Base-by-base conservation (phyloP, 1,284 basidiomycete species). In the Xerocomus amazonicus region DNA sequence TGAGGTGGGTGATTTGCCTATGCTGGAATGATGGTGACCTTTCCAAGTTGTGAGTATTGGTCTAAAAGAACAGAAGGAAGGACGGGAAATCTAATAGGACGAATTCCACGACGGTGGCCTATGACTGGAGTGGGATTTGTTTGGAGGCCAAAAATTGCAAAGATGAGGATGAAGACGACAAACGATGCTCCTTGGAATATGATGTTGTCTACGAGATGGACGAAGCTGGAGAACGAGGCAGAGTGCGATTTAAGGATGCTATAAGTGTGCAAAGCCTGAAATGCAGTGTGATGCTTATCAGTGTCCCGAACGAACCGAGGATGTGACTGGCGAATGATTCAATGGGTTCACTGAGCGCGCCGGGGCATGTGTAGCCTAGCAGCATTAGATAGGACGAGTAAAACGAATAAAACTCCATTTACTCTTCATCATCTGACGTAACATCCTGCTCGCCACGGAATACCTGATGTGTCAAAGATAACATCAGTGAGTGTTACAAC, bases 61-160 rank as follows among this genome's bases (percentile, higher is more conserved):
- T 14, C 3, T 0, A 9, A 17, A 28, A 9, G 2, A 16, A 27
- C 12, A 38, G 2, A 8, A 32, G 33, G 7, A 62, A 57, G 23
- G 60, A 63, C 34, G 59, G 49, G 38, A 63, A 61, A 26, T 62
- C 63, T 0, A 61, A 63, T 8, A 60, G 55, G 2, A 60, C 37
- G 10, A 63, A 60, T 48, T 59, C 61, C 23, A 38, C 57, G 6
- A 60, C 57, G 4, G 50, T 47, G 50, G 1, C 59, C 59, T 16
- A 61, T 44, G 14, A 42, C 45, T 0, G 57, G 50, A 34, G 55
- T 49, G 4, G 33, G 9, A 10, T 52, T 39, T 39, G 33, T 14
- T 8, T 38, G 6, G 28, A 61, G 46, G 27, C 59, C 59, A 3
- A 7, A 51, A 14, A 60, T 7, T 14, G 17, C 17, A 28, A 58